These are phyloP conservation scores for Penicillium argentinense DNA, from an alignment of 495 filamentous ascomycete genomes.

Conservation along the genomic window DNA sequence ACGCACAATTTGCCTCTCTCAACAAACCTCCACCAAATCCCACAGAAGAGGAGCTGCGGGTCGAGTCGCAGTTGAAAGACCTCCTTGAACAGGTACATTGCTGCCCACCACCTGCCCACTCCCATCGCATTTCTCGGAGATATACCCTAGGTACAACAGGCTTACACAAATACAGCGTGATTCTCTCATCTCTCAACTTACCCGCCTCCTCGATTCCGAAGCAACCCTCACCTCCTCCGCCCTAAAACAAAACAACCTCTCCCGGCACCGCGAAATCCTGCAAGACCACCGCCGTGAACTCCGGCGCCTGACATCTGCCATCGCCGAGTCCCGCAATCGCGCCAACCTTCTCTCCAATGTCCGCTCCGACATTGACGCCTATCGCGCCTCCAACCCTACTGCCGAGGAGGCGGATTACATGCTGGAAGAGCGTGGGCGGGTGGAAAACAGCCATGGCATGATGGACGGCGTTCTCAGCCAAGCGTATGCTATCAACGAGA, in stretches of 20 bases:
- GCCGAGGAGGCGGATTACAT: conserved; percentile 92
- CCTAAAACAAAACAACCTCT: conserved; percentile 90
- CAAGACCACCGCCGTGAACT: conserved; percentile 84
- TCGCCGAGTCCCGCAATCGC: conserved; percentile 75
- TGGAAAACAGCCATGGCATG: conserved; percentile 85
- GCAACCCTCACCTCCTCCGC: conserved; percentile 84
- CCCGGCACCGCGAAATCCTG: conserved; percentile 88
- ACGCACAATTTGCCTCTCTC: conserved; percentile 88
- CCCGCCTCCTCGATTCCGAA: conserved; percentile 91
- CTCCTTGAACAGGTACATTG: conserved; percentile 58
- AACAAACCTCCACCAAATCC: conserved; percentile 78
- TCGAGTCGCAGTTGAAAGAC: conserved; percentile 80
- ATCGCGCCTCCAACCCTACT: conserved; percentile 77
- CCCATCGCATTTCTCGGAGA: conserved; percentile 5
- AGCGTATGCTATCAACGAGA: conserved; percentile 95
- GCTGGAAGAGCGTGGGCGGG: conserved; percentile 80
- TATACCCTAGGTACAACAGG: neutral
- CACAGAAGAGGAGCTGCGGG: conserved; percentile 77
- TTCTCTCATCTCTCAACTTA: conserved; percentile 74
- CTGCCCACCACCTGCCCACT: conserved; percentile 1
- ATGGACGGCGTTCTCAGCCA: conserved; percentile 91
- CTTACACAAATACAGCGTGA: conserved; percentile 61
- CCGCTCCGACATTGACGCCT: conserved; percentile 86
- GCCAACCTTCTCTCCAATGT: conserved; percentile 91
- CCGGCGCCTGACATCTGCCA: conserved; percentile 62